Evolutionary conservation across 805 yeast species (phyloP), one percentile per base, ranked within the genome.

Genomic region (Spathaspora sp.): DNA sequence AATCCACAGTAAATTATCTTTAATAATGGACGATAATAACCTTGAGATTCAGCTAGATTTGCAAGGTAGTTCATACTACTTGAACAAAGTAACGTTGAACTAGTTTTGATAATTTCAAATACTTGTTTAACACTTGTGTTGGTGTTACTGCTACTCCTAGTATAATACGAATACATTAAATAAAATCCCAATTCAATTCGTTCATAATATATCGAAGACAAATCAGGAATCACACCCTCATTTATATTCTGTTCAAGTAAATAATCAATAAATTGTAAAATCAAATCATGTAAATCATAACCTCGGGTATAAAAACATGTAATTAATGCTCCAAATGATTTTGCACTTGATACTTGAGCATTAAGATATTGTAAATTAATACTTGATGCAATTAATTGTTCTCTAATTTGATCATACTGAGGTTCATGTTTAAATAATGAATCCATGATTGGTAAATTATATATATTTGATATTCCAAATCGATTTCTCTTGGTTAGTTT

Each of bases 271-370:
- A 73, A 61, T 2, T 57, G 57, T 28, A 72, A 55, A 45, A 76
- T 61, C 44, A 76, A 60, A 8, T 66, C 66, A 59, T 69, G 58
- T 2, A 52, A 31, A 16, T 31, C 32, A 5, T 44, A 51, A 56
- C 70, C 73, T 44, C 70, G 73, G 54, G 82, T 78, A 52, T 87
- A 78, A 59, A 72, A 85, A 0, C 93, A 81, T 0, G 93, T 83
- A 19, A 89, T 55, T 32, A 91, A 70, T 1, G 94, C 90, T 47
- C 93, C 91, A 79, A 89, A 83, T 0, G 96, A 79, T 58, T 85
- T 86, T 3, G 89, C 86, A 18, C 87, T 79, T 3, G 81, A 72
- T 14, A 85, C 73, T 60, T 90, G 96, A 1, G 92, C 78, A 42
- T 83, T 77, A 7, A 82, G 76, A 57, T 76, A 77, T 55, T 89